Base-by-base conservation (phyloP, 345 rosid genomes). In the Pelargonium nanum region DNA sequence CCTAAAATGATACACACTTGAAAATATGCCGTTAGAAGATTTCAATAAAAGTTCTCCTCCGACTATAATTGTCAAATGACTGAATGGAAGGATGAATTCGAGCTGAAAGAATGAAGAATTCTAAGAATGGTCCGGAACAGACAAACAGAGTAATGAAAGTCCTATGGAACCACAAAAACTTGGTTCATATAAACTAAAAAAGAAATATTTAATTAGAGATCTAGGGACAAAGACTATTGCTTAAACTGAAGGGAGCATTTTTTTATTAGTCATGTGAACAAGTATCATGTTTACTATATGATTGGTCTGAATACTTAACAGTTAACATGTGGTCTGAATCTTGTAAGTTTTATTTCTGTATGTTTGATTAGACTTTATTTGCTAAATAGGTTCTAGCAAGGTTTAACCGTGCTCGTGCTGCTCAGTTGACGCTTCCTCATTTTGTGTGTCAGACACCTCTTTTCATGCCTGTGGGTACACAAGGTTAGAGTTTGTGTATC, bases 391-490 rank as follows among this genome's bases (percentile, higher is more conserved):
- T 87, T 57, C 70, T 85, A 2, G 95, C 81, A 53, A 79, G 86
- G 75, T 87, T 79, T 71, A 87, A 87, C 67, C 85, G 87, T 60
- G 95, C 95, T 53, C 95, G 91, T 52, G 95, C 95, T 17, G 85
- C 95, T 66, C 77, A 44, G 51, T 59, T 87, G 63, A 84, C 84
- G 20, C 87, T 87, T 9, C 95, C 95, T 34, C 88, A 87, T 70
- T 78, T 59, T 69, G 81, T 73, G 54, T 78, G 81, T 67, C 84
- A 84, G 64, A 87, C 95, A 19, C 95, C 95, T 32, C 65, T 87
- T 34, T 87, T 87, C 72, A 87, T 87, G 95, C 95, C 95, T 4
- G 95, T 87, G 52, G 95, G 88, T 6, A 85, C 95, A 2, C 85
- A 87, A 85, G 95, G 95, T 85, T 58, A 55, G 75, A 69, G 57